Conservation (phyloP, 306 rosid species). For the Quercus ilex region DNA sequence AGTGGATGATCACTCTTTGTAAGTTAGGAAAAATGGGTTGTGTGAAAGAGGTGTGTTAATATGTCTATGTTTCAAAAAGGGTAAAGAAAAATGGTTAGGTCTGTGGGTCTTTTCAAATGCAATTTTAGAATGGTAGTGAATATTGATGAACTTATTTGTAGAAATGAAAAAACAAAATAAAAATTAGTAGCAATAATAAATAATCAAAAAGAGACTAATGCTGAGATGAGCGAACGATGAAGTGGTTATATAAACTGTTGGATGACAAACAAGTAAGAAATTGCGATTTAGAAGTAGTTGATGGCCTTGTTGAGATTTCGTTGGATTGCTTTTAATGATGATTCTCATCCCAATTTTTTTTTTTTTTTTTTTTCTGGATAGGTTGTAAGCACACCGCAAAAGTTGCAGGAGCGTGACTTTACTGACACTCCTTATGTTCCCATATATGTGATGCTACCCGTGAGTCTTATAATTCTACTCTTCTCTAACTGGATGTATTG, state of each 20-base stretch:
- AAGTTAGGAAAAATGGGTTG: neutral
- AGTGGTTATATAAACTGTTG: neutral
- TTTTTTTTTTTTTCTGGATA: constrained; percentile 31
- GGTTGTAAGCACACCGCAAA: constrained; percentile 49
- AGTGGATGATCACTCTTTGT: neutral
- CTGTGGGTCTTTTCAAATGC: neutral
- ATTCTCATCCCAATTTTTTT: neutral
- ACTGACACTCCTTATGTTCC: constrained; percentile 79
- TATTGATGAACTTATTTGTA: neutral
- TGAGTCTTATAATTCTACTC: constrained; percentile 33
- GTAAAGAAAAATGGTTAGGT: neutral
- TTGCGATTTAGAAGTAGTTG: neutral
- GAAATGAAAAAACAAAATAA: neutral
- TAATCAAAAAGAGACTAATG: neutral
- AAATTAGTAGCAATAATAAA: neutral
- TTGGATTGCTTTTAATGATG: neutral
- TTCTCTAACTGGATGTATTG: neutral
- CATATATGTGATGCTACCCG: constrained; percentile 87
- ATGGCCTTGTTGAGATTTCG: neutral
- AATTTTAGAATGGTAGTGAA: neutral
- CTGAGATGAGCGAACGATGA: neutral
- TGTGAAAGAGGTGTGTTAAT: neutral
- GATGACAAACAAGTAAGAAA: neutral
- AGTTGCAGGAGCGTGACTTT: constrained; percentile 69
- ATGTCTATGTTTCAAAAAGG: neutral